phyloP scores from a whole-genome alignment of 179 eudicot genomes.

The Kewa caespitosa region DNA sequence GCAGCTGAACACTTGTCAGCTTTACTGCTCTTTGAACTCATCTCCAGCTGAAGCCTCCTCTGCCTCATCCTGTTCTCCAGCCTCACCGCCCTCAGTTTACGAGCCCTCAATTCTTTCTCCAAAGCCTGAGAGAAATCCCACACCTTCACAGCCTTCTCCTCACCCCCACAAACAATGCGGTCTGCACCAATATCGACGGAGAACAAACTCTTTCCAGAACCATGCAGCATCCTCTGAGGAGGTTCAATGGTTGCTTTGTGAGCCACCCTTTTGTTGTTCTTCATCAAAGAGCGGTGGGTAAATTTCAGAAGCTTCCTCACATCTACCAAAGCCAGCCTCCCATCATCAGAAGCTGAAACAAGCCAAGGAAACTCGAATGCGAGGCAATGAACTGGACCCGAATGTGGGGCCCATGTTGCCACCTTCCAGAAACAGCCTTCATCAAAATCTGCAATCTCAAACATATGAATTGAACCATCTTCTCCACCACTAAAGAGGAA shows the following conservation, averaged over 20 bases:
- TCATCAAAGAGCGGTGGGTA: constrained; percentile 35
- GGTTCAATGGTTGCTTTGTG: constrained; percentile 52
- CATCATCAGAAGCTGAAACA: constrained; percentile 87
- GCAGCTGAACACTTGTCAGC: constrained; percentile 72
- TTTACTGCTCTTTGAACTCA: constrained; percentile 50
- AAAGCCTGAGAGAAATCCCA: constrained; percentile 93
- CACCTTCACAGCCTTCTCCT: constrained; percentile 69
- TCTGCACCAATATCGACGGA: constrained; percentile 77
- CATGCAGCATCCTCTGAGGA: constrained; percentile 92
- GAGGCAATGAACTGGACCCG: constrained; percentile 75
- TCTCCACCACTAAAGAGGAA: constrained; percentile 92
- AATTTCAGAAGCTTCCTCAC: constrained; percentile 72
- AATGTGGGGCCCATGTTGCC: constrained; percentile 86
- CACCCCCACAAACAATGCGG: constrained; percentile 87
- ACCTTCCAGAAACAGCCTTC: constrained; percentile 38
- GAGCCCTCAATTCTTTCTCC: constrained; percentile 64
- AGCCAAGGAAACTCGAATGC: constrained; percentile 98
- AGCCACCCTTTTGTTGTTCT: constrained; percentile 28
- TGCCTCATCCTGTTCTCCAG: constrained; percentile 89
- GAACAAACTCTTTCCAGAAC: constrained; percentile 68
- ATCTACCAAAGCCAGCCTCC: constrained; percentile 75
- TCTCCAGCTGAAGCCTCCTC: constrained; percentile 65
- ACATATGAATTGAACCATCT: constrained; percentile 92
- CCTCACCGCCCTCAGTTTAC: constrained; percentile 57
- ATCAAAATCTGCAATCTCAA: constrained; percentile 44